Evolutionary conservation across 805 yeast species (phyloP), one percentile per base, ranked within the genome.

Genomic region (Cyberlindnera bimundalis): DNA sequence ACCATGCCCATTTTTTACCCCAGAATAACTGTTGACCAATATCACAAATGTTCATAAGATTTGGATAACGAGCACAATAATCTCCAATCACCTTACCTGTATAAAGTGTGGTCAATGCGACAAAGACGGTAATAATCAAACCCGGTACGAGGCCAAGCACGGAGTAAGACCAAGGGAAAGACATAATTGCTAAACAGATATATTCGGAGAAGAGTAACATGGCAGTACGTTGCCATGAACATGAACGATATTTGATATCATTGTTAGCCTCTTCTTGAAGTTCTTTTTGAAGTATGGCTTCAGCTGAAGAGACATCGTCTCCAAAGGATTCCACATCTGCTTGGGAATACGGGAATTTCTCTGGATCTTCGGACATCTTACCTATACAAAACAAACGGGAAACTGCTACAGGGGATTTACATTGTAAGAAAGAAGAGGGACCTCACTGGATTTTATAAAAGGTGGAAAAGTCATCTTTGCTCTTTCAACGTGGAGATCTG

Each of bases 111-210:
- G 75, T 68, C 17, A 67, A 45, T 2, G 81, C 67, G 4, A 77
- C 76, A 38, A 72, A 71, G 1, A 68, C 67, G 0, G 82, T 78
- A 35, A 77, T 52, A 21, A 78, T 72, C 20, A 78, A 60, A 1
- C 83, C 84, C 2, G 81, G 80, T 2, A 77, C 72, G 8, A 78
- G 57, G 0, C 84, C 84, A 15, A 78, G 59, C 3, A 77, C 77
- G 3, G 81, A 74, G 50, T 74, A 78, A 10, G 80, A 73, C 81
- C 81, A 76, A 0, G 84, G 84, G 55, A 78, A 78, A n/a, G 80
- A 73, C 78, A 78, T 68, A 43, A 76, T 75, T 12, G 83, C 83
- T 45, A 78, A 63, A 50, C 81, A 78, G 24, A 77, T 75, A 55
- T 78, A 78, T 55, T 78, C 83, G 2, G 79, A 72, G 46, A 78